Evolutionary conservation across 805 yeast genomes (phyloP), one percentile per base, ranked within the genome.

Genomic region (Cyberlindnera bimundalis): DNA sequence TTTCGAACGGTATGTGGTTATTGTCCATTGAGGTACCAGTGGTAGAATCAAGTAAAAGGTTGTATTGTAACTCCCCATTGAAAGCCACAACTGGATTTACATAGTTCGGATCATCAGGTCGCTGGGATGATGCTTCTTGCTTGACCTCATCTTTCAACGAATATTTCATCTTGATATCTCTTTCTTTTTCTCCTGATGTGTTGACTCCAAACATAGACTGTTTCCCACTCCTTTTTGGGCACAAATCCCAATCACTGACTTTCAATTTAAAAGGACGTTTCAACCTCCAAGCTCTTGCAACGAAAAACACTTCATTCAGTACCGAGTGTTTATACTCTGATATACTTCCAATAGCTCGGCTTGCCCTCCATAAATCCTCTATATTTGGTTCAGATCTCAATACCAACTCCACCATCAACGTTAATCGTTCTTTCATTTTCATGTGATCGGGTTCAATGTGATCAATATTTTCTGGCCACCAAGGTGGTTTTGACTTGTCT

Each of bases 371-470:
- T n/a, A 47, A 25, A 4, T 17, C 32, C 14, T 33, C 21, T 6
- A 40, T 17, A n/a, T 27, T 8, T 3, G 47, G 25, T 44, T 44
- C 13, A 40, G 43, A 13, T 26, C 56, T 51, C 17, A 60, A 37
- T 6, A 68, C 36, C 11, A 79, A 65, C 11, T 61, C 47, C 24
- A 72, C 60, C 54, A 84, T 59, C 18, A 84, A 59, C 5, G 52
- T 54, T 15, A 81, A 52, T 39, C 93, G 63, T 50, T 79, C 82
- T 1, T 61, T 62, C 54, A 79, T 83, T 43, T 66, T 70, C 42
- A 84, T 62, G 60, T 84, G 91, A 55, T 83, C 91, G 0, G 91
- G 91, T 53, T 84, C 90, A 32, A 66, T 68, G 59, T 84, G 91
- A 27, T 75, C 64, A 1, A 80, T 74, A 11, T 47, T 42, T 0